Conservation (phyloP, 1,284 basidiomycete species). For the Rhodotorula mucilaginosa region DNA sequence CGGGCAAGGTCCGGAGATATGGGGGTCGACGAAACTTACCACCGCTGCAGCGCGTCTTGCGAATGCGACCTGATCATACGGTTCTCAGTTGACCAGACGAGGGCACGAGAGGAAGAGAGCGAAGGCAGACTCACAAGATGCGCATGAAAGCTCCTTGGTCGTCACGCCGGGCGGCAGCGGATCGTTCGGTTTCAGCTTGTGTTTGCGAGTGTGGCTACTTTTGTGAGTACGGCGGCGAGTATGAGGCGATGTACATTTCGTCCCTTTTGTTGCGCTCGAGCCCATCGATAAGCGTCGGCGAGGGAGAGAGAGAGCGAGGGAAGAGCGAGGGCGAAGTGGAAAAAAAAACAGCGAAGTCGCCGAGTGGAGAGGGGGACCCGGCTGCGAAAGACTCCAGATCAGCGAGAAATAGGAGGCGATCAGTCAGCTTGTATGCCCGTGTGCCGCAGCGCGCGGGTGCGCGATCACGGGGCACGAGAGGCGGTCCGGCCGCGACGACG, state of each 20-base stretch:
- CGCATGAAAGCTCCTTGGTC: conserved; percentile 6
- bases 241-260: too few species aligned
- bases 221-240: neutral
- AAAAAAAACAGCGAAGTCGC: too few species aligned
- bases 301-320: too few species aligned
- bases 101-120: too few species aligned
- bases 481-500: too few species aligned
- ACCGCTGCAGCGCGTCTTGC: conserved; percentile 10
- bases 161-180: neutral
- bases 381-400: too few species aligned
- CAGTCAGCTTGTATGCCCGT: too few species aligned
- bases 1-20: neutral
- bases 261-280: neutral
- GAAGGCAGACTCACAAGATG: neutral
- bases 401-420: too few species aligned
- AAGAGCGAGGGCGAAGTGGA: too few species aligned
- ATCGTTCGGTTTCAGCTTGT: neutral
- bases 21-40: neutral
- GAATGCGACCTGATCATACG: neutral
- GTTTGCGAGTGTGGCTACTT: neutral
- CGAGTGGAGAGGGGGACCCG: too few species aligned
- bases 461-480: too few species aligned
- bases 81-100: neutral
- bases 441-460: too few species aligned
- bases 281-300: neutral